Conservation (phyloP, 164 flowering plant species). For the Berberis thunbergii region DNA sequence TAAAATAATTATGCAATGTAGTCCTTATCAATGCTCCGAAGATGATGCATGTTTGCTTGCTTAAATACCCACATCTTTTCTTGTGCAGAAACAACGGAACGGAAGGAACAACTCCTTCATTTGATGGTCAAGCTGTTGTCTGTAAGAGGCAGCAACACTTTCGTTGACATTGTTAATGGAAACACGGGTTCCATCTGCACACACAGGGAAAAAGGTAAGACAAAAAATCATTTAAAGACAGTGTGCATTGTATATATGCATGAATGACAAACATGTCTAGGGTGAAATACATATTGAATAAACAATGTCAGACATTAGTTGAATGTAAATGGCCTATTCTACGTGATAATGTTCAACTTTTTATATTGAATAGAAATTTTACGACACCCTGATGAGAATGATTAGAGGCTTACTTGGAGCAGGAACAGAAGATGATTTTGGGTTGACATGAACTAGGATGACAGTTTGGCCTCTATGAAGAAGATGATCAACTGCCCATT, state of each 20-base stretch:
- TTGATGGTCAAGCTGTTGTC: conserved; percentile 15
- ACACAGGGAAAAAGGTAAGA: neutral
- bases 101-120: conserved; percentile 38
- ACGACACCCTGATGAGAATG: neutral
- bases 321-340: no score
- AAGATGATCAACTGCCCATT: conserved; percentile 63
- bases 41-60: neutral
- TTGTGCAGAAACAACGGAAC: conserved; percentile 40
- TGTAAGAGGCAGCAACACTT: conserved; percentile 4
- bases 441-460: conserved; percentile 52
- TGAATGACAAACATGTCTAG: no score
- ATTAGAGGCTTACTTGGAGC: conserved; percentile 20
- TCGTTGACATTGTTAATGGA: conserved; percentile 9
- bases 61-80: conserved; percentile 43
- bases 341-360: no score
- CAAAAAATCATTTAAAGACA: neutral
- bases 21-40: neutral
- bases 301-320: no score
- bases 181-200: conserved; percentile 27
- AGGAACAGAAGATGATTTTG: conserved; percentile 18
- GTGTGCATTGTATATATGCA: no score
- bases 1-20: neutral
- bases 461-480: conserved; percentile 39
- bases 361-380: neutral
- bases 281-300: no score